phyloP scores from a whole-genome alignment of 768 basidiomycete genomes.

The Xerocomellus chrysenteron region DNA sequence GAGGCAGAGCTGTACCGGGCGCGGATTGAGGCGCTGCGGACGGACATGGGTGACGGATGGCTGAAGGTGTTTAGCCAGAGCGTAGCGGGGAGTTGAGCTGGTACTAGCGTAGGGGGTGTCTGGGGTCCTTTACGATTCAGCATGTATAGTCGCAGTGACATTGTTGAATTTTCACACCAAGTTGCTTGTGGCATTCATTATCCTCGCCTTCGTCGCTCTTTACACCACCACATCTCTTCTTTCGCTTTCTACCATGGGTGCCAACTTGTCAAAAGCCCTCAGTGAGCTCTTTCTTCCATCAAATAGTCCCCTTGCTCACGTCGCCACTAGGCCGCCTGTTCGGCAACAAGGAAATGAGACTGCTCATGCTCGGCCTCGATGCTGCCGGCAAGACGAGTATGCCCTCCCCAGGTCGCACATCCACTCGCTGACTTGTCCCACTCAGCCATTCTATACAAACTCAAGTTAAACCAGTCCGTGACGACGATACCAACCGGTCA shows the following conservation, averaged over 20 bases:
- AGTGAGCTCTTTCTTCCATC: constrained; percentile 40
- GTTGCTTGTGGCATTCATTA: constrained; percentile 33
- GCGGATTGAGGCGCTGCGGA: constrained; percentile 76
- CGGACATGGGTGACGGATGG: constrained; percentile 91
- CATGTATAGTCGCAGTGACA: constrained; percentile 13
- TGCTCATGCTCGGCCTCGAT: constrained; percentile 95
- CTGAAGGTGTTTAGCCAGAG: constrained; percentile 80
- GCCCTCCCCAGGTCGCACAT: constrained; percentile 30
- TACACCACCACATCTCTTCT: constrained; percentile 39
- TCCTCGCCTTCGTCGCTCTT: constrained; percentile 57
- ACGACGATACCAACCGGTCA: constrained; percentile 96
- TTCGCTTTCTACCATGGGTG: constrained; percentile 59
- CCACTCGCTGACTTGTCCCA: not conserved
- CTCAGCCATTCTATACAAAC: constrained; percentile 95
- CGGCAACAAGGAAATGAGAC: constrained; percentile 98
- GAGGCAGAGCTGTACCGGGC: constrained; percentile 73
- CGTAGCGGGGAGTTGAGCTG: constrained; percentile 23
- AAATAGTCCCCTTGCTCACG: not conserved
- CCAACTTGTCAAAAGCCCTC: constrained; percentile 82
- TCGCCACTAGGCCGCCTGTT: constrained; percentile 75
- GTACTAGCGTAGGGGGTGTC: constrained; percentile 25
- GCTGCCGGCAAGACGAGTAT: constrained; percentile 98
- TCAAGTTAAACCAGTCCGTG: constrained; percentile 98
- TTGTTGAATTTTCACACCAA: constrained; percentile 28
- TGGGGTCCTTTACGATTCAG: constrained; percentile 25